Evolutionary conservation across 805 yeast genomes (phyloP).

Genomic region (Candida corydali): DNA sequence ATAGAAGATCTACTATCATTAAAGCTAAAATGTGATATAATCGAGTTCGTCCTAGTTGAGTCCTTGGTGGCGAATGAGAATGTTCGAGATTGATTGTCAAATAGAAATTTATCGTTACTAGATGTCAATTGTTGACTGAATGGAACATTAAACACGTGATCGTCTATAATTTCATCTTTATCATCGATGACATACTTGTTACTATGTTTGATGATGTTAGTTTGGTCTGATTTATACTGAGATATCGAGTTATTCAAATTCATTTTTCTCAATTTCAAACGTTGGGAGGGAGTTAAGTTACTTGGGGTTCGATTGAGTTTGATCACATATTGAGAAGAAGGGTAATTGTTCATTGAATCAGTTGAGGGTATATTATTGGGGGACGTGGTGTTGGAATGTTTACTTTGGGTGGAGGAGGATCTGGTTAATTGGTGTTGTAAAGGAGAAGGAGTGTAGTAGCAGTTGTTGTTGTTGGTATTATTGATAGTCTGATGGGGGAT

Average conservation of each 20-base stretch:
- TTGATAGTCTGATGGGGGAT: background rate
- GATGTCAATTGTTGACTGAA: slow-evolving; percentile 50
- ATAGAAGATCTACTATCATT: slow-evolving; percentile 13
- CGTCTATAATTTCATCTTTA: slow-evolving; percentile 18
- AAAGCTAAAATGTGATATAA: slow-evolving; percentile 32
- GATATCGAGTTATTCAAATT: slow-evolving; percentile 22
- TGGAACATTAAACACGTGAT: slow-evolving; percentile 59
- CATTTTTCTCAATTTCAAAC: slow-evolving; percentile 22
- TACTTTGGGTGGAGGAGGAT: slow-evolving; percentile 16
- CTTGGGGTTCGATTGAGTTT: slow-evolving; percentile 20
- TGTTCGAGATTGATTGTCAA: slow-evolving; percentile 18
- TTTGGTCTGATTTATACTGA: slow-evolving; percentile 13
- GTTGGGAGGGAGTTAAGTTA: slow-evolving; percentile 26
- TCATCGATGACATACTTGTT: slow-evolving; percentile 8
- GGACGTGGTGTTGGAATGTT: slow-evolving; percentile 7
- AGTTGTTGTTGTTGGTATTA: background rate
- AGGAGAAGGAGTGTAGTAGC: slow-evolving; percentile 12
- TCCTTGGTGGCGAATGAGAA: slow-evolving; percentile 26
- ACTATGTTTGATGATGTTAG: background rate
- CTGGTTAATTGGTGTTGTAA: slow-evolving; percentile 14
- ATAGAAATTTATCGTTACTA: slow-evolving; percentile 25
- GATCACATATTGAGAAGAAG: slow-evolving; percentile 14
- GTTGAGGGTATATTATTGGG: background rate
- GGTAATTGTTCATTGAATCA: background rate
- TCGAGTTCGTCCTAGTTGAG: slow-evolving; percentile 43